A percentile compares a stretch with the other conserved stretches of the same genome.
Evolutionary conservation across 768 basidiomycete species (phyloP).

Genomic region (Kwoniella mangroviensis): DNA sequence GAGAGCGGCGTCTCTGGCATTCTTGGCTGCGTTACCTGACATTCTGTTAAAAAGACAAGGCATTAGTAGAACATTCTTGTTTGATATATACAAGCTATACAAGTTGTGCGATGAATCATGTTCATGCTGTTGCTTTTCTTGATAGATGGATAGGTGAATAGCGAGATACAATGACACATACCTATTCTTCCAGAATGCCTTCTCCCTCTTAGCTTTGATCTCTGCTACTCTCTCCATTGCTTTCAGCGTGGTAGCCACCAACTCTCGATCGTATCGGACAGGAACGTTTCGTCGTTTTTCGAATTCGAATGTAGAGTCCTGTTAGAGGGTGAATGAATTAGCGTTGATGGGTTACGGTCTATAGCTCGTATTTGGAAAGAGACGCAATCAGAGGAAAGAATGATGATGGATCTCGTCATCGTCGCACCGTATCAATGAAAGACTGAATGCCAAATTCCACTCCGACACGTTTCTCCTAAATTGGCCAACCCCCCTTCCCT

Average conservation of each 20-base stretch:
- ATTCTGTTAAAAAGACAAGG: slow-evolving; percentile 64
- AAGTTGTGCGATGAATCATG: no score
- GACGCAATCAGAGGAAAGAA: not conserved
- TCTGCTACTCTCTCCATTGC: slow-evolving; percentile 95
- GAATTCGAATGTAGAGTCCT: slow-evolving; percentile 99
- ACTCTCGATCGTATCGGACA: slow-evolving; percentile 92
- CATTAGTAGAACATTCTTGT: not conserved
- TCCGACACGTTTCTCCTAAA: no score
- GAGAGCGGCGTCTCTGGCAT: slow-evolving; percentile 62
- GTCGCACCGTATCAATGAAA: no score
- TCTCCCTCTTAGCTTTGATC: slow-evolving; percentile 86
- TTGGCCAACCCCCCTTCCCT: not conserved
- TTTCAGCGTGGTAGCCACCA: slow-evolving; percentile 88
- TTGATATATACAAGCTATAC: not conserved
- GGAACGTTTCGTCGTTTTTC: slow-evolving; percentile 98
- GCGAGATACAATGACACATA: slow-evolving; percentile 33
- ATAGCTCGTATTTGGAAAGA: not conserved
- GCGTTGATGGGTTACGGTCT: not conserved
- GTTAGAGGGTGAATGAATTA: not conserved
- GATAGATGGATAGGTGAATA: not conserved
- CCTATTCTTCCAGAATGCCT: slow-evolving; percentile 91
- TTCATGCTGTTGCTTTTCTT: no score
- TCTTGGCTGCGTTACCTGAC: slow-evolving; percentile 77
- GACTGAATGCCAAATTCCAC: no score
- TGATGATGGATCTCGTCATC: no score